Evolutionary conservation across 768 basidiomycete genomes (phyloP).

Genomic region (Butyriboletus loyo): DNA sequence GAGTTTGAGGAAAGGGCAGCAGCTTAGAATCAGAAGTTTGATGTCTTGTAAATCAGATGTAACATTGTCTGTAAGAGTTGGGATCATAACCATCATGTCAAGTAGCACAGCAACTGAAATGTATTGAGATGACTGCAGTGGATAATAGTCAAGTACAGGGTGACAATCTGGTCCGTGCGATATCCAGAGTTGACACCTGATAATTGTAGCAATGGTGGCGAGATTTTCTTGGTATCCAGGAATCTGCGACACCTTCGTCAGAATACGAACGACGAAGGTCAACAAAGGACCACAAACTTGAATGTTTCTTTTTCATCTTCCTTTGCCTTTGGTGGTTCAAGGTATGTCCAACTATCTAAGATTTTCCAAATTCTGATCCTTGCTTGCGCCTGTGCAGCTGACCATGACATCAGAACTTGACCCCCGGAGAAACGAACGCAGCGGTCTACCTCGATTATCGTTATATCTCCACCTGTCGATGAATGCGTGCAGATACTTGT

Average conservation of each 20-base stretch:
- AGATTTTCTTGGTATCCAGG: constrained; percentile 96
- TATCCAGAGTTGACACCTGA: constrained; percentile 92
- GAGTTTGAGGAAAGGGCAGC: no score
- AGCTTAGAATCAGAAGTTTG: no score
- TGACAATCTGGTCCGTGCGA: constrained; percentile 54
- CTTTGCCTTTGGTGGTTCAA: constrained; percentile 92
- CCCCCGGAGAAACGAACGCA: not conserved
- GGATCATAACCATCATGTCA: no score
- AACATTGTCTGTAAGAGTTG: not conserved
- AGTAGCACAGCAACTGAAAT: not conserved
- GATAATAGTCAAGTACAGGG: not conserved
- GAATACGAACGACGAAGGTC: not conserved
- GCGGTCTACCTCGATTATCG: constrained; percentile 74
- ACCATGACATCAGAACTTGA: not conserved
- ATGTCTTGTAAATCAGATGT: no score
- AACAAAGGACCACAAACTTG: constrained; percentile 46
- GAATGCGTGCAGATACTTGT: constrained; percentile 94
- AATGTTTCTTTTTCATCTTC: constrained; percentile 91
- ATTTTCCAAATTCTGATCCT: constrained; percentile 70
- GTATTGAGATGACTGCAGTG: not conserved
- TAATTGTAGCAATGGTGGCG: constrained; percentile 91
- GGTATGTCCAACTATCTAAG: constrained; percentile 38
- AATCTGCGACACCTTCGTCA: constrained; percentile 49
- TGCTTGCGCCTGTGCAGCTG: constrained; percentile 84
- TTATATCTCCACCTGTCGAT: constrained; percentile 99